Percentiles rank a stretch among this genome's conserved stretches.
Conservation (phyloP, 495 filamentous ascomycete species). For the Aspergillus saccharolyticus region DNA sequence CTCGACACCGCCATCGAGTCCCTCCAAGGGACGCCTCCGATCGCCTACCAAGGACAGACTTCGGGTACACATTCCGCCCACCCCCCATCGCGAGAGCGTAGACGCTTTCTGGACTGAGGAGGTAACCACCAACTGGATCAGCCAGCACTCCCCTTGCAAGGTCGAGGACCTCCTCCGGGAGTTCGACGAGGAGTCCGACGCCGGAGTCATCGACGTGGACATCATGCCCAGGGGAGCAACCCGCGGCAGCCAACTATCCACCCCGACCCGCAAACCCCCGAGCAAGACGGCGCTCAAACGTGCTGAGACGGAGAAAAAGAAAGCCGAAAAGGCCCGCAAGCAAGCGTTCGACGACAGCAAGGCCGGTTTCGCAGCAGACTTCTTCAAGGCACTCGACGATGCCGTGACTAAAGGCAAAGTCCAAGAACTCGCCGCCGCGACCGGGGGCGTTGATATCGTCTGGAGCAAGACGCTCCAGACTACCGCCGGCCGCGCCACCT, state of each 20-base stretch:
- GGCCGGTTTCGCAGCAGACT: constrained; percentile 57
- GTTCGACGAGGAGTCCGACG: constrained; percentile 28
- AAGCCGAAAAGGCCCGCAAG: constrained; percentile 41
- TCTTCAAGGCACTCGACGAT: constrained; percentile 70
- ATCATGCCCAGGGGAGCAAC: constrained; percentile 12
- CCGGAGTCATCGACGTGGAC: constrained; percentile 16
- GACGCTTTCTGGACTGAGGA: constrained; percentile 81
- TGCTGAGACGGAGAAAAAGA: constrained; percentile 35
- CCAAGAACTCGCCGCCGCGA: constrained; percentile 49
- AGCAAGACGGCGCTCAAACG: constrained; percentile 44
- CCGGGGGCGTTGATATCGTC: constrained; percentile 71
- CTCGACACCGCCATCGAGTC: constrained; percentile 42
- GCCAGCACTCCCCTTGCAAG: constrained; percentile 68
- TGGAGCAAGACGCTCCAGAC: constrained; percentile 85
- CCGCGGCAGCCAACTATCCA: constrained; percentile 1
- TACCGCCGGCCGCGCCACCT: constrained; percentile 83
- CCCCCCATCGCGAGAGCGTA: constrained; percentile 59
- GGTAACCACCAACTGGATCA: constrained; percentile 75
- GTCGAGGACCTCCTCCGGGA: constrained; percentile 27
- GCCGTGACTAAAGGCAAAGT: constrained; percentile 61
- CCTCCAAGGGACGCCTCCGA: constrained; percentile 36
- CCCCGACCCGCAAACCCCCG: constrained; percentile 28
- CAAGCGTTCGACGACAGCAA: constrained; percentile 66
- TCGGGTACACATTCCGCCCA: constrained; percentile 40
- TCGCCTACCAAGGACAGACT: constrained; percentile 50